phyloP scores from a whole-genome alignment of 495 filamentous ascomycete genomes.

The Aspergillus panamensis region DNA sequence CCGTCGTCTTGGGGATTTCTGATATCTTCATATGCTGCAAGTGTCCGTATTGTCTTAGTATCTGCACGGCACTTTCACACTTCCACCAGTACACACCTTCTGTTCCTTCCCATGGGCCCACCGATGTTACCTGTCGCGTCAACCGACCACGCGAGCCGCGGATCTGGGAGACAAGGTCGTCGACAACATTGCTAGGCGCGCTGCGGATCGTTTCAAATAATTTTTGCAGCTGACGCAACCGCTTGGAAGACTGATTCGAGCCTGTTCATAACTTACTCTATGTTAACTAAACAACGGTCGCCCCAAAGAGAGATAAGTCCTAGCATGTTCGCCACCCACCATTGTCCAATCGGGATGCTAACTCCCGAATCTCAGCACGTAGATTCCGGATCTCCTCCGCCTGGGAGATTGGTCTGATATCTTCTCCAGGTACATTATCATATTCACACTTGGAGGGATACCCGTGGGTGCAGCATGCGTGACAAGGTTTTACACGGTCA shows the following conservation, averaged over 20 bases:
- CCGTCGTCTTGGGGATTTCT: slow-evolving; percentile 8
- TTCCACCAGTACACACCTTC: slow-evolving; percentile 24
- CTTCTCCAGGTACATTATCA: slow-evolving; percentile 35
- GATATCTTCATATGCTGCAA: background rate
- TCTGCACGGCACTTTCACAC: background rate
- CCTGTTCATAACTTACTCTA: slow-evolving; percentile 18
- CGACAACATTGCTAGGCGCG: slow-evolving; percentile 34
- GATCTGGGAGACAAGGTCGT: slow-evolving; percentile 35
- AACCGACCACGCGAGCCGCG: slow-evolving; percentile 25
- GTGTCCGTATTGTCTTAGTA: background rate
- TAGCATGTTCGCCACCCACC: slow-evolving; percentile 22
- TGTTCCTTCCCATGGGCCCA: slow-evolving; percentile 31
- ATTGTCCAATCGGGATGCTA: slow-evolving; percentile 30
- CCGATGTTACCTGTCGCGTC: slow-evolving; percentile 20
- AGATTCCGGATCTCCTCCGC: slow-evolving; percentile 44
- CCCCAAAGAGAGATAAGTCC: background rate
- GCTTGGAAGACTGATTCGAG: slow-evolving; percentile 24
- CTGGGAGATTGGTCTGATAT: slow-evolving; percentile 39
- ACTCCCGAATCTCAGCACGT: slow-evolving; percentile 37
- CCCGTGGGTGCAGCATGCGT: slow-evolving; percentile 47
- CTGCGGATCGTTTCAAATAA: slow-evolving; percentile 43
- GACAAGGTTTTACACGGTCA: slow-evolving; percentile 45
- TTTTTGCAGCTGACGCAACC: slow-evolving; percentile 35
- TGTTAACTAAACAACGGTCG: slow-evolving; percentile 9
- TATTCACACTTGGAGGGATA: slow-evolving; percentile 46